Evolutionary conservation across 495 filamentous ascomycete species (phyloP).

Genomic region (Podospora didyma): DNA sequence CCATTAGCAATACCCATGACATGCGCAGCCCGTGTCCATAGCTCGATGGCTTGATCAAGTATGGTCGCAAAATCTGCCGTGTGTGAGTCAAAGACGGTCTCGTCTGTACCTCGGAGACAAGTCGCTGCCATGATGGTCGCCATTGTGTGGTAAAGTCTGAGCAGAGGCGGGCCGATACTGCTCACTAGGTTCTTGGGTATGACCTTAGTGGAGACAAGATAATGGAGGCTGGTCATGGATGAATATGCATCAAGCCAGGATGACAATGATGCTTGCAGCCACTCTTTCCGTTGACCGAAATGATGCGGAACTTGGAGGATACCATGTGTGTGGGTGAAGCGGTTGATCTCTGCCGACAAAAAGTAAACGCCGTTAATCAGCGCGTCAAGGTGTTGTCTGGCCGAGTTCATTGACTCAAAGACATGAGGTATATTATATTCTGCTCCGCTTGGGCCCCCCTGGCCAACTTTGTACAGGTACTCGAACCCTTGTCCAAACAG

Average conservation of each 20-base stretch:
- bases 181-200: background rate
- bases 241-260: background rate
- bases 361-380: slow-evolving; percentile 27
- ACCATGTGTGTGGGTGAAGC: background rate
- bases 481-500: slow-evolving; percentile 21
- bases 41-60: slow-evolving; percentile 23
- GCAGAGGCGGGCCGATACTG: slow-evolving; percentile 18
- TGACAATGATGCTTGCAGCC: background rate
- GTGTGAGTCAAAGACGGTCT: slow-evolving; percentile 40
- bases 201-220: background rate
- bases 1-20: background rate
- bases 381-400: slow-evolving; percentile 27
- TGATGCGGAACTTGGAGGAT: background rate
- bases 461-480: background rate
- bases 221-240: background rate
- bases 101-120: slow-evolving; percentile 28
- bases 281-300: background rate
- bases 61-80: slow-evolving; percentile 36
- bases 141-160: slow-evolving; percentile 44
- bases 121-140: slow-evolving; percentile 42
- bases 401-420: slow-evolving; percentile 26
- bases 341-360: slow-evolving; percentile 18
- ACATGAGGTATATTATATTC: slow-evolving; percentile 1
- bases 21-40: slow-evolving; percentile 19
- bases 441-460: background rate